These are phyloP conservation scores for Diaporthe vexans DNA, from an alignment of 2,329 filamentous ascomycete genomes.

Conservation along the genomic window DNA sequence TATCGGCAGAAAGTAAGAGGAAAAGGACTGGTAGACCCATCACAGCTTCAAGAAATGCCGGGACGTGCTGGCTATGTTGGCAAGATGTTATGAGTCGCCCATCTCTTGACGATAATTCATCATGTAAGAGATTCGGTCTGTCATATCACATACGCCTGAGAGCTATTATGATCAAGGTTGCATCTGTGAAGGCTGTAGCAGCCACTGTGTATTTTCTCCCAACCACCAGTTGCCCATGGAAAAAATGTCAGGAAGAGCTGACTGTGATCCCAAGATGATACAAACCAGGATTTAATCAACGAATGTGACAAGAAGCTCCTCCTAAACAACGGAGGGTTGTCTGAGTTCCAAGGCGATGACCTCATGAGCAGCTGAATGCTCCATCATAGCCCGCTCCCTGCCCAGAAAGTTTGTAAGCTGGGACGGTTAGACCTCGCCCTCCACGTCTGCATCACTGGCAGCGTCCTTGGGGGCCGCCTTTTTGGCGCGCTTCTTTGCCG, in stretches of 20 bases:
- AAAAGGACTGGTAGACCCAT: not conserved
- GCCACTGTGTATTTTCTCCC: not conserved
- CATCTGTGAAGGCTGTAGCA: not conserved
- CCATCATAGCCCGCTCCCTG: not conserved
- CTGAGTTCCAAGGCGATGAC: not conserved
- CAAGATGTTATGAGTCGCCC: too few species aligned
- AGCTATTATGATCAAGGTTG: not conserved
- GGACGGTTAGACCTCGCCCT: not conserved
- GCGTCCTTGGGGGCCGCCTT: not conserved
- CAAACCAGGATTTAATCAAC: not conserved
- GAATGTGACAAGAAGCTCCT: not conserved
- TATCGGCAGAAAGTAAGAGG: not conserved
- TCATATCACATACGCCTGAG: not conserved
- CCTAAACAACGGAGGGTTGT: not conserved
- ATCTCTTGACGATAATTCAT: not conserved
- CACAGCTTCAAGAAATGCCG: not conserved
- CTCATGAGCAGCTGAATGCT: not conserved
- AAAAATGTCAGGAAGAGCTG: too few species aligned
- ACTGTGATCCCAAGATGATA: not conserved
- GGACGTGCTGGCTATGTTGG: not conserved
- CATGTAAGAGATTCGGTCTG: not conserved
- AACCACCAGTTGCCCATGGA: not conserved
- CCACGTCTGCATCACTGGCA: not conserved
- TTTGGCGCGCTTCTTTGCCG: conserved; percentile 28
- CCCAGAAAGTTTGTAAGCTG: not conserved